These are phyloP conservation scores for Coemansia sp. DNA, from an alignment of 192 early-diverging fungal species.

Conservation along the genomic window DNA sequence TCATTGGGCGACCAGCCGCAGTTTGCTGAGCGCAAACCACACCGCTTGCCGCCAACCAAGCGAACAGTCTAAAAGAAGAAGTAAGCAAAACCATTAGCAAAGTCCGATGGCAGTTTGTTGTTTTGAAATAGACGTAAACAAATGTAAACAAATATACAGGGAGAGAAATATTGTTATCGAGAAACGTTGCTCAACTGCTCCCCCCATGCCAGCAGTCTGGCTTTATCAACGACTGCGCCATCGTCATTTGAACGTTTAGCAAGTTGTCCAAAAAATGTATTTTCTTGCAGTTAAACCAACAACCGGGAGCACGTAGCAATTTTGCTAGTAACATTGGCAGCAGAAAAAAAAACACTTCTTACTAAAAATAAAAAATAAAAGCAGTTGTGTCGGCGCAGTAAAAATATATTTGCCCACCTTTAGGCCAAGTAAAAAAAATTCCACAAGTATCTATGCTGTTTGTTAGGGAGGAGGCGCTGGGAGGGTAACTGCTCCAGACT, in stretches of 20 bases:
- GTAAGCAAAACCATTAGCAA: not conserved
- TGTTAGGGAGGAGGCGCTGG: not conserved
- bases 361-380: not conserved
- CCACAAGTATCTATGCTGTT: not conserved
- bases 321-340: conserved; percentile 4
- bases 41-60: not conserved
- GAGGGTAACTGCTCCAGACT: not conserved
- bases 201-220: not conserved
- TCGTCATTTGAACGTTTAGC: not conserved
- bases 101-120: not conserved
- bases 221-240: conserved; percentile 3
- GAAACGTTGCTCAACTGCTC: conserved; percentile 7
- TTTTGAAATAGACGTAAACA: not conserved
- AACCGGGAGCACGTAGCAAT: not conserved
- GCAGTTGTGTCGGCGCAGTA: not conserved
- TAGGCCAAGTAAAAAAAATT: not conserved
- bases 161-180: not conserved
- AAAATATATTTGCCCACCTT: not conserved
- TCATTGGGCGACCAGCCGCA: conserved; percentile 3
- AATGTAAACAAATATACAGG: conserved; percentile 4
- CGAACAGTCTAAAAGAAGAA: not conserved
- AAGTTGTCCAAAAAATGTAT: too few species aligned
- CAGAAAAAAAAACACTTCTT: not conserved
- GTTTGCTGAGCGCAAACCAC: not conserved
- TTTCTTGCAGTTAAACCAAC: not conserved